phyloP scores from a whole-genome alignment of 2,329 filamentous ascomycete genomes.

The Diplodia seriata region DNA sequence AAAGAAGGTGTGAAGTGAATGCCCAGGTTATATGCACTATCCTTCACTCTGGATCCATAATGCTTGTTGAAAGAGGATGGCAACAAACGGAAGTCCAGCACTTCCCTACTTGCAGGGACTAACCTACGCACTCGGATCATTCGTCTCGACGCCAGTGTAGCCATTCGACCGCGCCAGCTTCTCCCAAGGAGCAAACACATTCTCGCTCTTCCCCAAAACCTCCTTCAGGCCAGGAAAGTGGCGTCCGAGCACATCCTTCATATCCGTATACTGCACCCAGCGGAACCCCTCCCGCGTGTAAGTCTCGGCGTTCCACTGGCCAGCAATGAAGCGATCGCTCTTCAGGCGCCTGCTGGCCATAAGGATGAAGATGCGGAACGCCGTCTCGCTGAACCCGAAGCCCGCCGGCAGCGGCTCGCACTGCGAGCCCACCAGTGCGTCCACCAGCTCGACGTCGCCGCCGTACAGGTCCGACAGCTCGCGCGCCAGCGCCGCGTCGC shows the following conservation, averaged over 20 bases:
- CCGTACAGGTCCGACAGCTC: conserved; percentile 51
- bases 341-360: conserved; percentile 55
- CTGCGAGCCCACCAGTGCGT: conserved; percentile 53
- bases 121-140: conserved; percentile 33
- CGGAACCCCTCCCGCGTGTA: conserved; percentile 53
- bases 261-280: conserved; percentile 54
- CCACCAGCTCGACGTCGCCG: conserved; percentile 53
- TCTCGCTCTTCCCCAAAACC: conserved; percentile 42
- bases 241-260: conserved; percentile 53
- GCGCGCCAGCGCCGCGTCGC: conserved; percentile 46
- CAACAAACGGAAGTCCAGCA: not conserved
- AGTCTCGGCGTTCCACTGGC: conserved; percentile 49
- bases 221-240: conserved; percentile 53
- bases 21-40: too few species aligned
- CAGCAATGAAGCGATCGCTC: conserved; percentile 56
- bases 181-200: conserved; percentile 48
- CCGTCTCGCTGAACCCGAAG: conserved; percentile 58
- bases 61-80: not conserved
- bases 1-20: too few species aligned
- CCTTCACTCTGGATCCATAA: too few species aligned
- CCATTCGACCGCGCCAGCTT: conserved; percentile 38
- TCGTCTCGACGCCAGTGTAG: conserved; percentile 42
- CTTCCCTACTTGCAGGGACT: not conserved
- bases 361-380: conserved; percentile 56
- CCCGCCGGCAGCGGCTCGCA: conserved; percentile 54